A percentile compares a stretch with the other conserved stretches of the same genome.
These are phyloP conservation scores for Aspergillus nidulans DNA, from an alignment of 495 filamentous ascomycete genomes.

Conservation along the genomic window DNA sequence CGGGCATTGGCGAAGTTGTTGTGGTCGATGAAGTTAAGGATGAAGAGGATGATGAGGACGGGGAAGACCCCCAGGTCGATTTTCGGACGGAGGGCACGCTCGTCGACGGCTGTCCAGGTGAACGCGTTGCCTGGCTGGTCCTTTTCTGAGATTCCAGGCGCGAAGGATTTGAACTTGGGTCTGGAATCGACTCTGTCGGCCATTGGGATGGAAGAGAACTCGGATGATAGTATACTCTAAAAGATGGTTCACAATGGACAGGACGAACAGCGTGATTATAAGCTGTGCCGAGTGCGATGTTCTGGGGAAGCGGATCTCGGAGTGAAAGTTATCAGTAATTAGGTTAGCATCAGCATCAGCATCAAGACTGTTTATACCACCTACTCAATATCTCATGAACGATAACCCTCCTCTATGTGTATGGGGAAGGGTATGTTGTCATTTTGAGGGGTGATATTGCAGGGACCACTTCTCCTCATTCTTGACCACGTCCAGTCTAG, in stretches of 20 bases:
- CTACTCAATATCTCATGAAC: background rate
- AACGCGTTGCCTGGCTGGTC: background rate
- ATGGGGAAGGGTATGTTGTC: background rate
- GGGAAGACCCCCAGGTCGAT: background rate
- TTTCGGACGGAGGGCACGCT: background rate
- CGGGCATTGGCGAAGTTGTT: constrained; percentile 3
- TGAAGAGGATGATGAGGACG: background rate
- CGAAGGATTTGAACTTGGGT: background rate
- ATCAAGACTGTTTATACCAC: background rate
- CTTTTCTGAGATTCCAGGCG: background rate
- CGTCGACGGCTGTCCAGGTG: background rate
- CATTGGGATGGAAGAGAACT: background rate
- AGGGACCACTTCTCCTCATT: background rate
- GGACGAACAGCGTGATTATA: background rate
- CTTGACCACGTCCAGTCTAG: background rate
- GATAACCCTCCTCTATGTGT: background rate
- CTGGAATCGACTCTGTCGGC: background rate
- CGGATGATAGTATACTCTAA: background rate
- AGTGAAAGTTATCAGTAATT: too few species aligned
- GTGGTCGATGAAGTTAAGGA: constrained; percentile 3
- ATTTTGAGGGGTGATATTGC: background rate
- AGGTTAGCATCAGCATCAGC: background rate
- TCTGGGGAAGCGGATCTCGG: background rate
- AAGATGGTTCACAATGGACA: background rate
- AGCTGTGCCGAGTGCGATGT: background rate